These are phyloP conservation scores for Secale cereale DNA, from an alignment of 176 grass and related monocot genomes.

Conservation along the genomic window DNA sequence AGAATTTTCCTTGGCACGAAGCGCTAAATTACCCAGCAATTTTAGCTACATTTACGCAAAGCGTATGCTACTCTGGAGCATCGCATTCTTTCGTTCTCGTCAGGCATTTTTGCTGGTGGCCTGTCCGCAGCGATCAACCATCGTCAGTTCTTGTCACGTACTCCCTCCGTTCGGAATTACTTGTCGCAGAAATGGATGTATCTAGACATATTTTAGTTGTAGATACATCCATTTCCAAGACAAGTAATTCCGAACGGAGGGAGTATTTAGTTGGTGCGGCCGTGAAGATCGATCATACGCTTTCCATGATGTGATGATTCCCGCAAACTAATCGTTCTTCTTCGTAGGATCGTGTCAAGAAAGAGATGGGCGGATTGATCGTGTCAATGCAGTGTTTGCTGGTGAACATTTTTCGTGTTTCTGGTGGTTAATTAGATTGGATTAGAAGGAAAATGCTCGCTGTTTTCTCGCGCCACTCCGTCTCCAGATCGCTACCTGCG, in stretches of 20 bases:
- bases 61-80: not conserved
- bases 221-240: too few species aligned
- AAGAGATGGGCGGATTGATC: not conserved
- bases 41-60: not conserved
- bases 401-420: not conserved
- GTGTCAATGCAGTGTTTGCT: not conserved
- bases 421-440: not conserved
- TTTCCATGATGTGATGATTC: not conserved
- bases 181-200: too few species aligned
- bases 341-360: not conserved
- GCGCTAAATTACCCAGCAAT: not conserved
- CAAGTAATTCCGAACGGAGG: too few species aligned
- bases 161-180: too few species aligned
- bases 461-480: not conserved
- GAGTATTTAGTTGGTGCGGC: constrained; percentile 33
- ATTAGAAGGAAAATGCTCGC: not conserved
- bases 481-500: not conserved
- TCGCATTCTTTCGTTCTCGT: not conserved
- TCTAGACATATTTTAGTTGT: too few species aligned
- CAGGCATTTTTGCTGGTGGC: constrained; percentile 31
- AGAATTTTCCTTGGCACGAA: not conserved
- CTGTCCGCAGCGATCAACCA: constrained; percentile 24
- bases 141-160: constrained; percentile 12
- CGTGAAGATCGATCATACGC: not conserved
- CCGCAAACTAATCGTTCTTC: not conserved